Conservation (phyloP, 345 rosid species). For the Camelina laxa region DNA sequence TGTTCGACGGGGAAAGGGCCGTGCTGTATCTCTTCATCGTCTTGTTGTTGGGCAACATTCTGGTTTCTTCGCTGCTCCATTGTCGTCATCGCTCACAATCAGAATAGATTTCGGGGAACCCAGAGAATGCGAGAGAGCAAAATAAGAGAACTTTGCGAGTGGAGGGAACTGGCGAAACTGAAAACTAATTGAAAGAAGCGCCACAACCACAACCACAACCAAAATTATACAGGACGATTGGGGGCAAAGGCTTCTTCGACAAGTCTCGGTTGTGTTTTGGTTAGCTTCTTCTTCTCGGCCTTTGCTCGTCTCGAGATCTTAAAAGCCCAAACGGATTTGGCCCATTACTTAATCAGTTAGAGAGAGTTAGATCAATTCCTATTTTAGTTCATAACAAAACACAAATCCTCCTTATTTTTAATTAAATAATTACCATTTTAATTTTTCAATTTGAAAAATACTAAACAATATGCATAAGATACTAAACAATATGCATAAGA, state of each 20-base stretch:
- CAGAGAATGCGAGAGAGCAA: slow-evolving; percentile 4
- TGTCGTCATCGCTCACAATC: slow-evolving; percentile 35
- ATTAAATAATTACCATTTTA: not conserved
- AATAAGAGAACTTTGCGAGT: not conserved
- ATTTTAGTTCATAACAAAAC: not conserved
- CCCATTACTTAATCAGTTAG: not conserved
- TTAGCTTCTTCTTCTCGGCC: not conserved
- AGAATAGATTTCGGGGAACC: not conserved
- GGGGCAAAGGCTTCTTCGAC: slow-evolving; percentile 39
- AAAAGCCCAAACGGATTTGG: not conserved
- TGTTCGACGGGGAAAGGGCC: slow-evolving; percentile 57
- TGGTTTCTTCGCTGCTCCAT: slow-evolving; percentile 52
- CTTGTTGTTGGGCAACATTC: slow-evolving; percentile 43
- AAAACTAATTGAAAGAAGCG: slow-evolving; percentile 38
- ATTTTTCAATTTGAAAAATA: not conserved
- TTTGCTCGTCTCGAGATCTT: not conserved
- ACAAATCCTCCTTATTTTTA: not conserved
- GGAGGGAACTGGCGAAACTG: slow-evolving; percentile 50
- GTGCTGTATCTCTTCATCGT: slow-evolving; percentile 52
- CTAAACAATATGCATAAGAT: not conserved
- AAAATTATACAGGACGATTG: not conserved
- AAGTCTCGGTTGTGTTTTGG: slow-evolving; percentile 32
- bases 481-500: not conserved
- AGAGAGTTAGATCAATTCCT: not conserved
- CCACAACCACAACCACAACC: not conserved